A percentile compares a stretch with the other conserved stretches of the same genome.
These are phyloP conservation scores for Claviceps fusiformis DNA, from an alignment of 2,329 filamentous ascomycete genomes.

Conservation along the genomic window DNA sequence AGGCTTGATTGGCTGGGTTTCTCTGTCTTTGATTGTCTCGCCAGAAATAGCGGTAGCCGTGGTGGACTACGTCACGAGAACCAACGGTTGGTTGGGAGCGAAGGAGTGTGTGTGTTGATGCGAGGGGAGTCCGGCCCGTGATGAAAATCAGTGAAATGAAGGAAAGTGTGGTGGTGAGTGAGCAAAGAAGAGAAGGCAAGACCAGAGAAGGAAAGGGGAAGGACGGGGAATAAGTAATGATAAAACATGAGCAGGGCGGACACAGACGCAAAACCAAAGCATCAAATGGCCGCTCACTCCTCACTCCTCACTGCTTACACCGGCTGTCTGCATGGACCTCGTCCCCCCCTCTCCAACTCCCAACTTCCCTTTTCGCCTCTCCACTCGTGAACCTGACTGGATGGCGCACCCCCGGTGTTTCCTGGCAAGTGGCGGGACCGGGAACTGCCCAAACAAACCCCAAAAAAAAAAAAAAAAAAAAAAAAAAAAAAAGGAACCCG, in stretches of 20 bases:
- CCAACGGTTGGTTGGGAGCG: not conserved
- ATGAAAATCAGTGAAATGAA: slow-evolving; percentile 5
- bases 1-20: not conserved
- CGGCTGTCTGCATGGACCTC: not conserved
- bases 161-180: slow-evolving; percentile 3
- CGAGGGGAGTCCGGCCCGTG: slow-evolving; percentile 7
- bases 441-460: not conserved
- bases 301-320: not conserved
- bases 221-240: not conserved
- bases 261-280: not conserved
- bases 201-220: not conserved
- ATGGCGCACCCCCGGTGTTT: not conserved
- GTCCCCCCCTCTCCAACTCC: not conserved
- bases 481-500: not conserved
- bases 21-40: not conserved
- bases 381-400: not conserved
- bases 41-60: not conserved
- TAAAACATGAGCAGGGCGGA: not conserved
- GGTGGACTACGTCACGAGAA: not conserved
- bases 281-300: not conserved
- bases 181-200: not conserved
- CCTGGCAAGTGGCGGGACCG: not conserved
- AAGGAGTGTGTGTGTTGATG: slow-evolving; percentile 6
- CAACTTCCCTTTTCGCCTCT: not conserved
- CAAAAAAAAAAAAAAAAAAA: not conserved